phyloP scores from a whole-genome alignment of 352 stramenopile genomes.

The Phytophthora pistaciae region DNA sequence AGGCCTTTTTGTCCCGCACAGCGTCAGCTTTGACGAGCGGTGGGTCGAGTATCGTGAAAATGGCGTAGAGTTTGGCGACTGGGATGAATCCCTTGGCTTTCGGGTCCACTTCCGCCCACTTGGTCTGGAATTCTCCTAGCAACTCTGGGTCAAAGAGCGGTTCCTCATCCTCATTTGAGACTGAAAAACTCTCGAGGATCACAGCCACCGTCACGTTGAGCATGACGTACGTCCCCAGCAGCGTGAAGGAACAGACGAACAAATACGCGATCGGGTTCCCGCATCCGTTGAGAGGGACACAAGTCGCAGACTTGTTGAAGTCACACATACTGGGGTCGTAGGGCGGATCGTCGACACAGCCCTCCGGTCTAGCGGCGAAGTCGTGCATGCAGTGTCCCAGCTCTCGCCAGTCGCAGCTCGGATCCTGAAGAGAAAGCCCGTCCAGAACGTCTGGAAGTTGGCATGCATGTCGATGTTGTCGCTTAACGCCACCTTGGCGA shows the following conservation, averaged over 20 bases:
- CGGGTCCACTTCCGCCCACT: conserved; percentile 91
- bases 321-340: conserved; percentile 77
- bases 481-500: conserved; percentile 82
- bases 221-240: conserved; percentile 94
- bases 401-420: conserved; percentile 92
- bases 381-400: conserved; percentile 95
- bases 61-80: conserved; percentile 65
- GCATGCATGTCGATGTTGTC: conserved; percentile 85
- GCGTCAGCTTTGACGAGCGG: conserved; percentile 70
- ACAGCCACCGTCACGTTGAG: conserved; percentile 97
- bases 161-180: conserved; percentile 87
- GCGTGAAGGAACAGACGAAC: conserved; percentile 90
- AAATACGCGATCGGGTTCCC: conserved; percentile 66
- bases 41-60: conserved; percentile 78
- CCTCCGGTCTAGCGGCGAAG: conserved; percentile 41
- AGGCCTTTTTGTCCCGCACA: conserved; percentile 38
- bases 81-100: conserved; percentile 86
- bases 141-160: conserved; percentile 86
- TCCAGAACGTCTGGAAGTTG: conserved; percentile 94
- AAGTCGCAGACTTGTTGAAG: conserved; percentile 69
- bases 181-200: conserved; percentile 92
- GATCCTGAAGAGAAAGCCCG: conserved; percentile 91
- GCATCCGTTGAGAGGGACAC: conserved; percentile 81
- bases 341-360: conserved; percentile 69
- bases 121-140: conserved; percentile 86